phyloP scores from a whole-genome alignment of 306 rosid species.

The Cicer arietinum region DNA sequence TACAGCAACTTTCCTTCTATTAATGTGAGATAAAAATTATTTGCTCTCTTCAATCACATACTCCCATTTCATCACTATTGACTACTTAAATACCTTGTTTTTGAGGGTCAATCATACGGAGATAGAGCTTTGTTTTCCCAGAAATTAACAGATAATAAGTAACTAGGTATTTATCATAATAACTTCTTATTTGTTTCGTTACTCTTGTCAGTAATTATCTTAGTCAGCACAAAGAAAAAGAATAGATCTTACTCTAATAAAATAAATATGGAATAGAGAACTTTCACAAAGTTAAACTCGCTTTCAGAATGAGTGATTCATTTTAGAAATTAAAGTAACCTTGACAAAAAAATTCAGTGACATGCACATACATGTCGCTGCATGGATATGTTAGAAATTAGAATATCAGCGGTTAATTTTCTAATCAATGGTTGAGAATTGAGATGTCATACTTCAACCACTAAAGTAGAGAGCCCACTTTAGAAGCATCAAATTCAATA shows the following conservation, averaged over 20 bases:
- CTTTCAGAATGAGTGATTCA: neutral
- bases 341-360: neutral
- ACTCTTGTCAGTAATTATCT: too few species aligned
- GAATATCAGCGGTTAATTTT: neutral
- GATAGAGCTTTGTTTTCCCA: too few species aligned
- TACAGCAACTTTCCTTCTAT: constrained; percentile 6
- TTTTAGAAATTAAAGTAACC: neutral
- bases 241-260: neutral
- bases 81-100: neutral
- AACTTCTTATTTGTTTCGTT: too few species aligned
- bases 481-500: neutral
- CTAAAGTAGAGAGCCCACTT: neutral
- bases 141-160: too few species aligned
- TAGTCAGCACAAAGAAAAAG: too few species aligned
- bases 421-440: neutral
- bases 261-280: constrained; percentile 5
- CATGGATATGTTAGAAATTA: neutral
- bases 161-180: too few species aligned
- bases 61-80: constrained; percentile 12
- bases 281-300: constrained; percentile 28
- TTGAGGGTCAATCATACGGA: too few species aligned
- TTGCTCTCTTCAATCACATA: neutral
- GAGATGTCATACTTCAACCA: neutral
- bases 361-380: neutral
- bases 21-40: neutral